These are phyloP conservation scores for Sphaerobolus stellatus DNA, from an alignment of 1,284 basidiomycete genomes.

Conservation along the genomic window DNA sequence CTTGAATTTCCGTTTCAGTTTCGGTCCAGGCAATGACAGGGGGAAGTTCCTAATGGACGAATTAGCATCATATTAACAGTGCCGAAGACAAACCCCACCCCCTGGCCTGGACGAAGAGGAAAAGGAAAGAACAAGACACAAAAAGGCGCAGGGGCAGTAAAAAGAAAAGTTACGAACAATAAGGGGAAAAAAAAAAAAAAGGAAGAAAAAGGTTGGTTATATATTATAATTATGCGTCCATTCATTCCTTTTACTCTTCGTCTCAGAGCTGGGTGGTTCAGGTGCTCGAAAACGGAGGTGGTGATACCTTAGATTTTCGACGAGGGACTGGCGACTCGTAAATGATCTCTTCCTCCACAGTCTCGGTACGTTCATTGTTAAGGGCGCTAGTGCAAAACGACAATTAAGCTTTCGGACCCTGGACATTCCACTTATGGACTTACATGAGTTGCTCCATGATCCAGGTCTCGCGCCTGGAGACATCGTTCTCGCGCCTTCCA, in stretches of 20 bases:
- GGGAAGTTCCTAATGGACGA: constrained; percentile 54
- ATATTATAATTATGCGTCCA: constrained; percentile 45
- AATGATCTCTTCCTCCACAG: constrained; percentile 74
- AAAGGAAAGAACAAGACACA: constrained; percentile 54
- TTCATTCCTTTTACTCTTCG: constrained; percentile 44
- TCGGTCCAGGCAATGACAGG: constrained; percentile 54
- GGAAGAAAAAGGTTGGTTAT: constrained; percentile 44
- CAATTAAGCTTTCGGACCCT: constrained; percentile 11
- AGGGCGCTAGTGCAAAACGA: constrained; percentile 49
- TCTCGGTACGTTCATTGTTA: constrained; percentile 56
- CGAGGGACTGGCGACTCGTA: constrained; percentile 63
- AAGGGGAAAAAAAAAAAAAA: constrained; percentile 31
- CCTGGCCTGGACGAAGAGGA: constrained; percentile 81
- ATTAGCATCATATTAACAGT: constrained; percentile 42
- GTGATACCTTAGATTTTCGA: constrained; percentile 85
- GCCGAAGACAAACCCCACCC: constrained; percentile 37
- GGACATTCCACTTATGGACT: constrained; percentile 27
- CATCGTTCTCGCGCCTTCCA: constrained; percentile 79
- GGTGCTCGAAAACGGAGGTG: constrained; percentile 52
- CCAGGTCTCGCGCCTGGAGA: constrained; percentile 78
- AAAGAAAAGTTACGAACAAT: constrained; percentile 67
- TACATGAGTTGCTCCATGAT: constrained; percentile 88
- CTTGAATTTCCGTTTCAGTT: constrained; percentile 43
- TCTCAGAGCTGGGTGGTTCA: constrained; percentile 88
- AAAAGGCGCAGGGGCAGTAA: constrained; percentile 66